Evolutionary conservation across 257 asterid genomes (phyloP).

Genomic region (Ophiorrhiza pumila): DNA sequence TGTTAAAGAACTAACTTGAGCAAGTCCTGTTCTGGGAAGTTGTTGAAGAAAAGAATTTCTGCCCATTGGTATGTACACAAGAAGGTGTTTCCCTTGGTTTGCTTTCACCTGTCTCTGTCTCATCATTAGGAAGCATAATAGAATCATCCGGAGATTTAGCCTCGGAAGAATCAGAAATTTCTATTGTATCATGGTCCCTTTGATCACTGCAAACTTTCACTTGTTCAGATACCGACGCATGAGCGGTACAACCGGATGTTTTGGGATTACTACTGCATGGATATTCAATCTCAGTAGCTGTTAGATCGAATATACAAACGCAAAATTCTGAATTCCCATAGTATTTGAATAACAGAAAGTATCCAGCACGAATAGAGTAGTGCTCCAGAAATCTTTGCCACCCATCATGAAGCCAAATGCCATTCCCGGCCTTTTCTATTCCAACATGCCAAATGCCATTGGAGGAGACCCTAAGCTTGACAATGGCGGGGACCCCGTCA

Average conservation of each 20-base stretch:
- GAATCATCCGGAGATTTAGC: too few relatives aligned
- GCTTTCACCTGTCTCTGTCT: too few relatives aligned
- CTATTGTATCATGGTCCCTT: neutral
- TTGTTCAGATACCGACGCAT: neutral
- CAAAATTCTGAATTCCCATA: constrained; percentile 11
- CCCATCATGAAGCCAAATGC: constrained; percentile 20
- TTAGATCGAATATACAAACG: constrained; percentile 17
- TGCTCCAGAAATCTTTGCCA: constrained; percentile 17
- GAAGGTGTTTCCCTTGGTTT: too few relatives aligned
- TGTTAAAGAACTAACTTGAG: too few relatives aligned
- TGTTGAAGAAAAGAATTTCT: neutral
- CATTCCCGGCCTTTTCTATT: neutral
- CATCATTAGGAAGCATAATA: too few relatives aligned
- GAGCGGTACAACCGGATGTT: too few relatives aligned
- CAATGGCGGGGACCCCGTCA: neutral
- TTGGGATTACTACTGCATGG: neutral
- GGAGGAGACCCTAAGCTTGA: neutral
- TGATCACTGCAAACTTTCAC: neutral
- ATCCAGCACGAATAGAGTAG: constrained; percentile 3
- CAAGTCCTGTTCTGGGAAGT: neutral
- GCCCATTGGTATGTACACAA: too few relatives aligned
- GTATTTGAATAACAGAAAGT: constrained; percentile 18
- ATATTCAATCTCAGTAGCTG: constrained; percentile 18
- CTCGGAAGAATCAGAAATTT: neutral
- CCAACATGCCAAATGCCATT: neutral